These are phyloP conservation scores for Oryza meyeriana DNA, from an alignment of 176 grass and related monocot genomes.

Conservation along the genomic window DNA sequence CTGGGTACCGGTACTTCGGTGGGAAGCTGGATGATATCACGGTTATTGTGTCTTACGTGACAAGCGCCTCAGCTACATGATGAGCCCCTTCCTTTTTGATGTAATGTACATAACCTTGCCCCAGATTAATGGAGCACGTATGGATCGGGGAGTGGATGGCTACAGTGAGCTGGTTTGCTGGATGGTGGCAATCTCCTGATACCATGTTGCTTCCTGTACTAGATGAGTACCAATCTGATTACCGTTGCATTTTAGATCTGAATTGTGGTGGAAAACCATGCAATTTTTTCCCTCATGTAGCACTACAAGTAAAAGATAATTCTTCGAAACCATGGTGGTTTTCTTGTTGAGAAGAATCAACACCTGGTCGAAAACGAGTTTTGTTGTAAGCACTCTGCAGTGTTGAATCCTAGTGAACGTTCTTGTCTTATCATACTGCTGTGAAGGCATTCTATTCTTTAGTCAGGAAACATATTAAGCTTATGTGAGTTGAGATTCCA, in stretches of 20 bases:
- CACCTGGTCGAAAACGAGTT: constrained; percentile 25
- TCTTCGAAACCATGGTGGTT: neutral
- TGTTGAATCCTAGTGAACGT: neutral
- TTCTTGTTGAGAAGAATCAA: neutral
- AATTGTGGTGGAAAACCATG: constrained; percentile 33
- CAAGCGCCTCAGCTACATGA: neutral
- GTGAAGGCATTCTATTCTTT: neutral
- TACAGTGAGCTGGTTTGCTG: neutral
- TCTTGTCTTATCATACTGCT: neutral
- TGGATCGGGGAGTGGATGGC: constrained; percentile 17
- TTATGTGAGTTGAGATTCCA: neutral
- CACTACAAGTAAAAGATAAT: neutral
- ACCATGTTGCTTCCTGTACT: neutral
- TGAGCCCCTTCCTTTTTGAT: neutral
- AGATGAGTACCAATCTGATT: neutral
- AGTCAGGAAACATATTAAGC: neutral
- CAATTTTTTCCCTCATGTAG: constrained; percentile 1
- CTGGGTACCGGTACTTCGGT: constrained; percentile 87
- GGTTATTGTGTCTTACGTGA: constrained; percentile 81
- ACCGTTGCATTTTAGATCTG: constrained; percentile 11
- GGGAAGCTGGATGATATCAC: constrained; percentile 97
- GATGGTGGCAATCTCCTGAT: constrained; percentile 1
- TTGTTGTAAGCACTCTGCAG: constrained; percentile 28
- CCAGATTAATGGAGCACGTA: constrained; percentile 15
- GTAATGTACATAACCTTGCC: constrained; percentile 27